A percentile compares a stretch with the other conserved stretches of the same genome.
phyloP scores from a whole-genome alignment of 2,329 filamentous ascomycete genomes.

The Aspergillus eucalypticola region DNA sequence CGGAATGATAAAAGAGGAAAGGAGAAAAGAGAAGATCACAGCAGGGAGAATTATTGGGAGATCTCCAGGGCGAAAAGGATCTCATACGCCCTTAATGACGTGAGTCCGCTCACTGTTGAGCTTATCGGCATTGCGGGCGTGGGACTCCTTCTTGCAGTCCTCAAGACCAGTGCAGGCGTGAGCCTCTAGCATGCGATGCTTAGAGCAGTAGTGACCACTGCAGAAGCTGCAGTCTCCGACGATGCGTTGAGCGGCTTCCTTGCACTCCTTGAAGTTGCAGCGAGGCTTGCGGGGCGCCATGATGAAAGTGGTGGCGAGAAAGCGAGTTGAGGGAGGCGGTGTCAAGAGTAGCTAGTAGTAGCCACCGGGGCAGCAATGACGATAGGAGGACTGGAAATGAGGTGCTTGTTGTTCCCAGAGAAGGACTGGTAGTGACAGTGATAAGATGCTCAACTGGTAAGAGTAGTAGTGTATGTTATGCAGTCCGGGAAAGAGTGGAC shows the following conservation, averaged over 20 bases:
- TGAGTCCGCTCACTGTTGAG: constrained; percentile 90
- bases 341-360: neutral
- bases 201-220: constrained; percentile 88
- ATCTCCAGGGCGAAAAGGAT: neutral
- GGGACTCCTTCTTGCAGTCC: constrained; percentile 96
- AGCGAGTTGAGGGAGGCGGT: constrained; percentile 9
- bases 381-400: constrained; percentile 12
- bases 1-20: neutral
- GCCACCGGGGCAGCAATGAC: constrained; percentile 14
- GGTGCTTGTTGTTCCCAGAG: neutral
- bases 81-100: constrained; percentile 84
- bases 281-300: constrained; percentile 61
- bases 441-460: neutral
- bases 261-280: constrained; percentile 89
- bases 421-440: constrained; percentile 1
- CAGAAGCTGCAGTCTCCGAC: constrained; percentile 97
- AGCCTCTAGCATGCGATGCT: constrained; percentile 89
- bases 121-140: constrained; percentile 90
- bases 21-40: constrained; percentile 12
- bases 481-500: neutral
- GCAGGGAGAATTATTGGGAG: constrained; percentile 10
- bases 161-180: constrained; percentile 92
- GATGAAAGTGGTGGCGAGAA: constrained; percentile 23
- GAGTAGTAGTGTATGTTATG: neutral
- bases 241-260: constrained; percentile 82